phyloP scores from a whole-genome alignment of 2,329 filamentous ascomycete genomes.

The Cercospora sp. region DNA sequence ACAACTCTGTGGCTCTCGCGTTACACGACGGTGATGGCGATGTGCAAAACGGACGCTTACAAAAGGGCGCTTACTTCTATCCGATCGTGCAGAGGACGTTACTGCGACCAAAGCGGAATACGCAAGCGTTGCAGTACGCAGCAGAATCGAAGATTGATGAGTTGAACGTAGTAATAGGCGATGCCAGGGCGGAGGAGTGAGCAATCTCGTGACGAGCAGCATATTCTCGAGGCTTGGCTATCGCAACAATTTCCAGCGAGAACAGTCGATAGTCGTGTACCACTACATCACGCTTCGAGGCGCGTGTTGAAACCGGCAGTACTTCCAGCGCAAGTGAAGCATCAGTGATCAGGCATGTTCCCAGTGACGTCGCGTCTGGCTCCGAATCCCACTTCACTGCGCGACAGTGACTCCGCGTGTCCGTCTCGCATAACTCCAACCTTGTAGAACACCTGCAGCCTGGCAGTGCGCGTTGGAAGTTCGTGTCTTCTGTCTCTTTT shows the following conservation, averaged over 20 bases:
- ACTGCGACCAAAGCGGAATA: constrained; percentile 52
- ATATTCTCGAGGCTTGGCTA: not conserved
- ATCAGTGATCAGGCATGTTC: constrained; percentile 10
- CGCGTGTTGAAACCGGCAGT: constrained; percentile 1
- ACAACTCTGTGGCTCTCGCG: constrained; percentile 58
- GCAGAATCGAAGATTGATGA: constrained; percentile 31
- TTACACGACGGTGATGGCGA: constrained; percentile 54
- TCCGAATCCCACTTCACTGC: not conserved
- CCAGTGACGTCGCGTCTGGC: constrained; percentile 9
- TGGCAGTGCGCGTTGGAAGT: not conserved
- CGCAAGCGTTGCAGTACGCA: constrained; percentile 43
- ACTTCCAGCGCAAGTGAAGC: constrained; percentile 1
- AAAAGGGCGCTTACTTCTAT: constrained; percentile 63
- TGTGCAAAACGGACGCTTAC: constrained; percentile 37
- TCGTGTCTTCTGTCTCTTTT: not conserved
- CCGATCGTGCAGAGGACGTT: constrained; percentile 59
- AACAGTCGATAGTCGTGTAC: not conserved
- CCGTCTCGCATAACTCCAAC: not conserved
- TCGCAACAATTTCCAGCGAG: not conserved
- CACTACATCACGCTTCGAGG: constrained; percentile 3
- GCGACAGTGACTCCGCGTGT: not conserved
- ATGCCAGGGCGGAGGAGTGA: constrained; percentile 17
- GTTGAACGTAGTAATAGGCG: constrained; percentile 31
- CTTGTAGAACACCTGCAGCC: not conserved
- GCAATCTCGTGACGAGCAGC: not conserved